Percentiles rank a stretch among this genome's conserved stretches.
These are phyloP conservation scores for Auricularia heimuer DNA, from an alignment of 768 basidiomycete species.

Conservation along the genomic window DNA sequence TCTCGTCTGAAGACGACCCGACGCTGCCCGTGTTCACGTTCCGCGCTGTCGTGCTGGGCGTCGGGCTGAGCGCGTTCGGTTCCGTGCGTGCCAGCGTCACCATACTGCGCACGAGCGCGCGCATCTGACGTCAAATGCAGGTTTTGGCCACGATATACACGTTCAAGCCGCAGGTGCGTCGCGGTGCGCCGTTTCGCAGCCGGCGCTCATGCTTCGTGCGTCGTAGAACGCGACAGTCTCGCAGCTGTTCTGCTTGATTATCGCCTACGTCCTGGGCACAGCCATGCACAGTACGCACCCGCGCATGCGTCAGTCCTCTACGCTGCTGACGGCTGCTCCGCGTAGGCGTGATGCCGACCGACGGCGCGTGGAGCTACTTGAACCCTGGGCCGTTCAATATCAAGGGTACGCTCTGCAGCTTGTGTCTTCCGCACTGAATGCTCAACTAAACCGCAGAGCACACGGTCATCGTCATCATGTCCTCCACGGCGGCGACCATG, in stretches of 20 bases:
- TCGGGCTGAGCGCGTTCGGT: slow-evolving; percentile 40
- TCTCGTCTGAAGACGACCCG: slow-evolving; percentile 41
- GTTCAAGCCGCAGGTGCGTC: slow-evolving; percentile 24
- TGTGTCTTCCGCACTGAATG: not conserved
- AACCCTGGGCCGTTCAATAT: slow-evolving; percentile 57
- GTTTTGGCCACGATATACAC: slow-evolving; percentile 27
- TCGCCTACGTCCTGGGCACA: slow-evolving; percentile 44
- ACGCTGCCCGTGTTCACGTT: slow-evolving; percentile 39
- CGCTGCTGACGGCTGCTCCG: not conserved
- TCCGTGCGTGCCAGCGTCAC: slow-evolving; percentile 18
- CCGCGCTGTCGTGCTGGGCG: slow-evolving; percentile 37
- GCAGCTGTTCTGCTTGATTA: slow-evolving; percentile 45
- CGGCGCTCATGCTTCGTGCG: slow-evolving; percentile 10
- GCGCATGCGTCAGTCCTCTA: slow-evolving; percentile 12
- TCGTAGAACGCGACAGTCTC: slow-evolving; percentile 43
- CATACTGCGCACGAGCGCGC: slow-evolving; percentile 2
- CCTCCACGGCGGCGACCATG: slow-evolving; percentile 48
- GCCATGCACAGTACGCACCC: slow-evolving; percentile 36
- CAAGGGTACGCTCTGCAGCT: slow-evolving; percentile 23
- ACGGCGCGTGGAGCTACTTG: slow-evolving; percentile 42
- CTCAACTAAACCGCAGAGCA: slow-evolving; percentile 35
- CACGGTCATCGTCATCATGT: slow-evolving; percentile 51
- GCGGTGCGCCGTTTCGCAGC: not conserved
- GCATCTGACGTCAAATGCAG: not conserved
- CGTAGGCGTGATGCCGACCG: slow-evolving; percentile 31